Evolutionary conservation across 306 rosid species (phyloP), one percentile per base, ranked within the genome.

Genomic region (Citrullus mucosospermus): DNA sequence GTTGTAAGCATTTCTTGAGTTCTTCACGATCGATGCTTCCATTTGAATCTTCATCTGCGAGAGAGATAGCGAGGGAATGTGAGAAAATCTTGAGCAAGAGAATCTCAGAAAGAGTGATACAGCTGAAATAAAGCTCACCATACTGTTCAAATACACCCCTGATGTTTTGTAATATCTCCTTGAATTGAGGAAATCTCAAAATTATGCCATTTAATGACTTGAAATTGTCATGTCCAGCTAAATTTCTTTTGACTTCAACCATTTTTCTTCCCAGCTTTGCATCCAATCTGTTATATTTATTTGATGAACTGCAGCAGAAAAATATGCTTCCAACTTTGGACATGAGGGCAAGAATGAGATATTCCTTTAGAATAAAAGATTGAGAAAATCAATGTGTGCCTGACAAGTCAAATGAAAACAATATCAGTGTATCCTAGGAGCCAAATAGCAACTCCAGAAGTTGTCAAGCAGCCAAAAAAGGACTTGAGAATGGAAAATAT

Each of bases 11-110:
- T 55, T 80, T 86, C 50, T 86, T 85, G 46, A 94, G 89, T 76
- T 94, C 98, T 48, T 81, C 85, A 0, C 71, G 85, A 82, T 92
- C 98, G 60, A 94, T 86, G 62, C 83, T 82, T 82, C 92, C 98
- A 81, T 89, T 90, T 9, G 93, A 90, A 84, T 94, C 96, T 82
- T 88, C 95, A 79, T 92, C 98, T 94, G 70, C 61, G 84, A 59
- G 84, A 82, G 48, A 65, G 22, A 22, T 7, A 70, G n/a, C 2
- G 20, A 30, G 58, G 16, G 13, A 5, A 12, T 12, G 34, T 68
- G 41, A 72, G 59, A 72, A 25, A 71, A 7, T 6, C 20, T 46
- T 12, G 57, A 22, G 39, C 55, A 22, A 41, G 77, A 30, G 22
- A 72, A 50, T n/a, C 77, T 43, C 51, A 39, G 32, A 36, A 39